A percentile compares a stretch with the other conserved stretches of the same genome.
Conservation (phyloP, 805 yeast genomes). For the Candida coquimbonensis region DNA sequence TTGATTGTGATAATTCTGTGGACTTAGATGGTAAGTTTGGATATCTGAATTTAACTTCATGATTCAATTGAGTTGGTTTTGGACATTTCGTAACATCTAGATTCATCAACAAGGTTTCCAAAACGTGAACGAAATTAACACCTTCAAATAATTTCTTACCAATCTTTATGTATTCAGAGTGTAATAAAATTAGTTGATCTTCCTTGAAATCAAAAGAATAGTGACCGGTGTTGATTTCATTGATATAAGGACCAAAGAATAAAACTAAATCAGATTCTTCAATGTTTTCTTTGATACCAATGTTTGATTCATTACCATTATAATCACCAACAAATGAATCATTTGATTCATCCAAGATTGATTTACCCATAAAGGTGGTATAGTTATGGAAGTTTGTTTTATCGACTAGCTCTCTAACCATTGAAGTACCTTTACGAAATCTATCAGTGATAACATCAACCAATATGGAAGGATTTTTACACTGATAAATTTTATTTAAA, state of each 20-base stretch:
- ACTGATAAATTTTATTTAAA: slow-evolving; percentile 40
- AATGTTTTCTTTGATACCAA: slow-evolving; percentile 40
- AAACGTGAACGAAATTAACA: slow-evolving; percentile 43
- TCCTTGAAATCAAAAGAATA: slow-evolving; percentile 42
- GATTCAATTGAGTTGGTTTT: slow-evolving; percentile 6
- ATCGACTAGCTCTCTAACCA: slow-evolving; percentile 42
- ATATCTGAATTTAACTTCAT: slow-evolving; percentile 17
- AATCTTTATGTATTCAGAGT: slow-evolving; percentile 47
- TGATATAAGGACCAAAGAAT: slow-evolving; percentile 59
- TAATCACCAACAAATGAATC: slow-evolving; percentile 65
- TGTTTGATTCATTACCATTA: slow-evolving; percentile 50
- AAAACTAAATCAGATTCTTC: slow-evolving; percentile 60
- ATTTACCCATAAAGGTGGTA: slow-evolving; percentile 64
- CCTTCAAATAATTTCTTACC: slow-evolving; percentile 33
- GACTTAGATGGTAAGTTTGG: slow-evolving; percentile 22
- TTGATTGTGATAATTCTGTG: slow-evolving; percentile 38
- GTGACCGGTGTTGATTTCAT: slow-evolving; percentile 68
- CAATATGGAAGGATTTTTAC: slow-evolving; percentile 57
- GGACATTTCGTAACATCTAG: slow-evolving; percentile 28
- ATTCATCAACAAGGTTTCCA: slow-evolving; percentile 33
- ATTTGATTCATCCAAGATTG: slow-evolving; percentile 63
- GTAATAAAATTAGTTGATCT: slow-evolving; percentile 39
- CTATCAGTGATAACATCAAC: slow-evolving; percentile 69
- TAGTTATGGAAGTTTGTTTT: slow-evolving; percentile 43
- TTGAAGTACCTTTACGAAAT: slow-evolving; percentile 36